These are phyloP conservation scores for Umbelopsis sp. DNA, from an alignment of 192 early-diverging fungal species.

Conservation along the genomic window DNA sequence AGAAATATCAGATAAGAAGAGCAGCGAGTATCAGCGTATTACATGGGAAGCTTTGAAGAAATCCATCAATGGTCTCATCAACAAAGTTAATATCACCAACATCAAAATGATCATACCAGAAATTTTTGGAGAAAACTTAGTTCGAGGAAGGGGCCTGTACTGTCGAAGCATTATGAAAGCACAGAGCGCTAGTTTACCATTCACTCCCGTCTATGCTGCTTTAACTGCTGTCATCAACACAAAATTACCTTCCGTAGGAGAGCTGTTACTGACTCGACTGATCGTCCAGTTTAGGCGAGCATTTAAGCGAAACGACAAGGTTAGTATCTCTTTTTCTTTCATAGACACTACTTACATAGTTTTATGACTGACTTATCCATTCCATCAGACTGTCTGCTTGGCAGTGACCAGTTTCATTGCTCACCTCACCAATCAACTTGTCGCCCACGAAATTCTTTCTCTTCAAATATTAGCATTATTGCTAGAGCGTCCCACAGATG, in stretches of 20 bases:
- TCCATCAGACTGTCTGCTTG: conserved; percentile 65
- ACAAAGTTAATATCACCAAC: conserved; percentile 92
- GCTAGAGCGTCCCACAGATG: conserved; percentile 85
- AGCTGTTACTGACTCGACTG: conserved; percentile 81
- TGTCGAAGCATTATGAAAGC: conserved; percentile 87
- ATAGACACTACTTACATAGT: neutral
- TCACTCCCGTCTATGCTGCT: conserved; percentile 91
- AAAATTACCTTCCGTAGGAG: conserved; percentile 89
- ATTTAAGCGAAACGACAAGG: conserved; percentile 91
- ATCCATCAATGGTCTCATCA: conserved; percentile 91
- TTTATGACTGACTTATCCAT: neutral
- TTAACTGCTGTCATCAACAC: conserved; percentile 90
- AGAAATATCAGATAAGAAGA: conserved; percentile 67
- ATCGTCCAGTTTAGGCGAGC: conserved; percentile 89
- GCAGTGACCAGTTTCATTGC: conserved; percentile 86
- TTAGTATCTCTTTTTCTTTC: neutral
- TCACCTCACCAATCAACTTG: conserved; percentile 89
- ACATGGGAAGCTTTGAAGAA: conserved; percentile 95
- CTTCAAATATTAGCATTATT: conserved; percentile 84
- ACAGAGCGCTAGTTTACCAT: conserved; percentile 82
- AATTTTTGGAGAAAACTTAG: conserved; percentile 86
- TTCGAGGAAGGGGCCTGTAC: conserved; percentile 90
- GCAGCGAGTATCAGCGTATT: conserved; percentile 80
- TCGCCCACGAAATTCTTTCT: conserved; percentile 87
- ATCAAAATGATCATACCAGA: conserved; percentile 90